Evolutionary conservation across 2,329 filamentous ascomycete genomes (phyloP), one percentile per base, ranked within the genome.

Genomic region (Aspergillus hortae): DNA sequence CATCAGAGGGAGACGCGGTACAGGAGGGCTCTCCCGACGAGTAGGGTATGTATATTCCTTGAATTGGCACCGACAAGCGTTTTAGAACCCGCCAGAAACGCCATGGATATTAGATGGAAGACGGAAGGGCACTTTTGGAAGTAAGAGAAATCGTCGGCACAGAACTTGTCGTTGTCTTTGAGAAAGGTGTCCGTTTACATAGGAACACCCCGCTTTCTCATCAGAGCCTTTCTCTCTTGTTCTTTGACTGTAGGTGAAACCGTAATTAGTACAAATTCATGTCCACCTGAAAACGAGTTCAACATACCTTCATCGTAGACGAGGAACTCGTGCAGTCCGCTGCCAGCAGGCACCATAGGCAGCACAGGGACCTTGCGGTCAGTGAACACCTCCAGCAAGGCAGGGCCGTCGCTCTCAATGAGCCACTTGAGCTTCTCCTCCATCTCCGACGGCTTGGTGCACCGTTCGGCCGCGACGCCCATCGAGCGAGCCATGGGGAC

Each of bases 261-360:
- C 2, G 6, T 44, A 56, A 51, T 62, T 49, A 64, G 50, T 43
- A 6, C 23, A 15, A 23, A 46, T 33, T 32, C 30, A 23, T 40
- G 23, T 11, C 33, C 7, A 48, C 46, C 14, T 36, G 42, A n/a
- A 6, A 33, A 15, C 17, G 6, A 41, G 4, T 11, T 36, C 7
- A 52, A 68, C 84, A 72, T 80, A 87, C 84, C 82, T 77, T 85
- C 81, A 71, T 95, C 90, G 74, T 90, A 96, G 15, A 92, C 82
- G 68, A 97, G 80, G 76, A 97, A 96, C 74, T 97, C 94, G 69
- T 97, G 90, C 64, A 99, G 80, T 54, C 81, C 92, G 56, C 83
- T 87, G 35, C 94, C 94, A 36, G 84, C 87, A 3, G 92, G 92
- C 44, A 99, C 94, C 94, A 97, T 97, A 35, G 94, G 94, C 66